phyloP scores from a whole-genome alignment of 2,329 filamentous ascomycete genomes.

The Neospermospora avenae region DNA sequence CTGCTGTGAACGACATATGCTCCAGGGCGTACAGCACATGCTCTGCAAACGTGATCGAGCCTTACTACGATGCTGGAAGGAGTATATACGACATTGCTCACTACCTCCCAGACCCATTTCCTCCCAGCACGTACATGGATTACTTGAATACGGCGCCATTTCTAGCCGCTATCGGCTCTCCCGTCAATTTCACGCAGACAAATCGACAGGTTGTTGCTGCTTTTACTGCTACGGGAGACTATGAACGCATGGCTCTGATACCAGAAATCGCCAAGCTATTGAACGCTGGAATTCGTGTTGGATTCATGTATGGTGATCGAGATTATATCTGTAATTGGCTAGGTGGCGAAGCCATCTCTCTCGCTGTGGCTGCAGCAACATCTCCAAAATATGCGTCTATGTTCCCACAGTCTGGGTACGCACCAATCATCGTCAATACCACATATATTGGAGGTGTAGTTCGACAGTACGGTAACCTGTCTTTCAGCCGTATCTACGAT shows the following conservation, averaged over 20 bases:
- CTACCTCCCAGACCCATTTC: slow-evolving; percentile 53
- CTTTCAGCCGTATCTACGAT: slow-evolving; percentile 64
- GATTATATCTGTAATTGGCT: slow-evolving; percentile 67
- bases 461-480: slow-evolving; percentile 72
- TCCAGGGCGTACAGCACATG: slow-evolving; percentile 35
- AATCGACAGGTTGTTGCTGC: slow-evolving; percentile 45
- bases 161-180: slow-evolving; percentile 58
- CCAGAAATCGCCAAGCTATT: slow-evolving; percentile 58
- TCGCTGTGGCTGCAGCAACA: slow-evolving; percentile 53
- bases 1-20: slow-evolving; percentile 37
- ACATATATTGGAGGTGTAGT: slow-evolving; percentile 69
- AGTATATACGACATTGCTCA: slow-evolving; percentile 38
- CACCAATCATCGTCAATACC: slow-evolving; percentile 65
- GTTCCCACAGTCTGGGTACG: slow-evolving; percentile 68
- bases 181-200: slow-evolving; percentile 54
- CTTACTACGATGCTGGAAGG: slow-evolving; percentile 34
- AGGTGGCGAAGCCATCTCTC: slow-evolving; percentile 71
- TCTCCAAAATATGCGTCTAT: slow-evolving; percentile 45
- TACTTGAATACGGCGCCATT: slow-evolving; percentile 64
- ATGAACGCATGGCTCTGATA: slow-evolving; percentile 60
- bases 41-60: slow-evolving; percentile 35
- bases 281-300: slow-evolving; percentile 61
- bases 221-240: slow-evolving; percentile 54
- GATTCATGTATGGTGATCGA: slow-evolving; percentile 66
- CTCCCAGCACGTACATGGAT: slow-evolving; percentile 55